Base-by-base conservation (phyloP, 106 monocot species). In the Platanthera zijinensis region DNA sequence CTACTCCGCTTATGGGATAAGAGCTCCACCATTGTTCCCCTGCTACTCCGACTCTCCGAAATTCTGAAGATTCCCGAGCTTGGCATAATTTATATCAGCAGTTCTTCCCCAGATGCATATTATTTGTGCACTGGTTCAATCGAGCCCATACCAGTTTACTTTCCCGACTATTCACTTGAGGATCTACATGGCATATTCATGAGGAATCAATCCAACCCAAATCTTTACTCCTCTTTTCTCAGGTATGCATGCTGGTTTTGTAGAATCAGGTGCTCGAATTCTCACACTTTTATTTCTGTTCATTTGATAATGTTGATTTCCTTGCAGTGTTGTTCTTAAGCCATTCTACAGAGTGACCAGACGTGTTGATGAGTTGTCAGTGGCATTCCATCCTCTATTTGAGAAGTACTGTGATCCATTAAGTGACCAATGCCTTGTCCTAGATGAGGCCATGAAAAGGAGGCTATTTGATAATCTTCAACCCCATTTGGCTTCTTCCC, bases 161-260 rank as follows among this genome's bases (percentile, higher is more conserved):
- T 99, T 69, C 86, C 99, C 3, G 86, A 89, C 80, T 99, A 99
- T 75, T 80, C 89, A 6, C 80, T 88, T 50, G 90, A 92, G 19
- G 90, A 99, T 57, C 78, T 92, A 54, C 83, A 80, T 66, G 51
- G 39, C 62, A 92, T 99, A 17, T 82, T 99, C 13, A 90, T 90
- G 83, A 84, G 76, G 74, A 90, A 87, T 49, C 89, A 85, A 73
- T 74, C 51, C 14, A 92, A 94, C 73, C 85, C 86, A 6, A 82
- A 90, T 68, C 82, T 99, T 3, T 99, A 94, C 74, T 88, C 87
- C n/a, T 88, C 85, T n/a, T 99, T 99, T 77, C 82, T 99, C 13
- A 92, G 91, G 99, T 92, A 81, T 78, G 49, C 52, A 81, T 78
- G 49, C 52, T 22, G 4, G 15, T 78, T 48, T 48, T 5, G 17